Base-by-base conservation (phyloP, 2,329 filamentous ascomycete species). In the Aspergillus uvarum region DNA sequence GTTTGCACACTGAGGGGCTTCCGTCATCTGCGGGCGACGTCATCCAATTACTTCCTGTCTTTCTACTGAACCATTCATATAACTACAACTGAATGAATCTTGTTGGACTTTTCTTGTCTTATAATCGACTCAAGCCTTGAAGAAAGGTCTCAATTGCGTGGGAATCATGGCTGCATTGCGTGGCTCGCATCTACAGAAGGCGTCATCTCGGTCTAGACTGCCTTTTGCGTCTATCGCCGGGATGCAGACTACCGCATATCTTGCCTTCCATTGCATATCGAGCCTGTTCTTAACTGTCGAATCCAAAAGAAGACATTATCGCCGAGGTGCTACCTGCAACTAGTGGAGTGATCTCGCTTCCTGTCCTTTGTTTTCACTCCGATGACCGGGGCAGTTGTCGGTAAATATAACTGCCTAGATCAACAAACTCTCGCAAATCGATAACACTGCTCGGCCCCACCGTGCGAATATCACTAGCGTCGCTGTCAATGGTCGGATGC, bases 1-100 rank as follows among this genome's bases (percentile, higher is more conserved):
- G 61, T 63, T 63, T 63, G 61, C 61, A 63, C 26, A 2, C 24
- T n/a, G 42, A 44, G 38, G 38, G 38, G 26, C n/a, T 55, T 55
- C 47, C 44, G 53, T 47, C 52, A 54, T 54, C 53, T 21, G 53
- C 21, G 21, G 47, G 47, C 48, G 29, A 50, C 38, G 38, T 44
- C 38, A 44, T 44, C 38, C 38, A 44, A n/a, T 16, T 38, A 14
- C 38, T 44, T 44, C 38, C 5, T 16, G 10, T 16, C 14, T 16
- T 35, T 12, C 11, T 10, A 16, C 32, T n/a, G n/a, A n/a, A n/a
- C n/a, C n/a, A n/a, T n/a, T n/a, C n/a, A n/a, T n/a, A n/a, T n/a
- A n/a, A n/a, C n/a, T 10, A 35, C 32, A 16, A 16, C 5, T 35
- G 32, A 16, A 12, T 35, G 5, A 35, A 16, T 35, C 5, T 35